A percentile compares a stretch with the other conserved stretches of the same genome.
Evolutionary conservation across 208 protist genomes (phyloP).

Genomic region (Trypanosoma mega): DNA sequence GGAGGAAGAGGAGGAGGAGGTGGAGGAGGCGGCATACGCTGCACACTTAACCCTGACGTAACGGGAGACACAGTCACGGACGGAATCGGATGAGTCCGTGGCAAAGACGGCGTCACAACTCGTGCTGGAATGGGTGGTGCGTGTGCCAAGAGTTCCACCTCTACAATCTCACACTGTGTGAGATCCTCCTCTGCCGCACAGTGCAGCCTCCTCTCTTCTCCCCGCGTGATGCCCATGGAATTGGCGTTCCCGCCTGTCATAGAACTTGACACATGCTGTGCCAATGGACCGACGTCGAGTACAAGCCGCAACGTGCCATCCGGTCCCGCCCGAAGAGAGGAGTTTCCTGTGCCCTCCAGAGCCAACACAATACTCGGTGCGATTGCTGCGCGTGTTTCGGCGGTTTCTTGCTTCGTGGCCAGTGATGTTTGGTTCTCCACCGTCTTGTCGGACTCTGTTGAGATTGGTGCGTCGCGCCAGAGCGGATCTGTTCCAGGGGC

Average conservation of each 20-base stretch:
- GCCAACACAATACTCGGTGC: constrained; percentile 15
- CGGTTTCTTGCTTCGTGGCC: no score
- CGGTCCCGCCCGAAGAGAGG: background rate
- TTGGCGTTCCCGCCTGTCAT: background rate
- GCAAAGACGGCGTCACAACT: background rate
- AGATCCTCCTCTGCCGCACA: constrained; percentile 23
- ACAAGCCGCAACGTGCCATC: constrained; percentile 29
- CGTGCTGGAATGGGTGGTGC: background rate
- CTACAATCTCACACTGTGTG: constrained; percentile 18
- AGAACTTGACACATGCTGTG: constrained; percentile 11
- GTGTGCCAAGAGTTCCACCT: background rate
- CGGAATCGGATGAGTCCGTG: background rate
- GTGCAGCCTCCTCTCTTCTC: constrained; percentile 8
- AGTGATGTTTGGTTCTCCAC: no score
- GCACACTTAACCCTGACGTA: background rate
- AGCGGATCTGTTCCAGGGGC: constrained; percentile 20
- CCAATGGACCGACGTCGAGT: constrained; percentile 34
- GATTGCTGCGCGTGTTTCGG: no score
- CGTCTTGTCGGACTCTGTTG: no score
- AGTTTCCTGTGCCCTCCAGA: constrained; percentile 6
- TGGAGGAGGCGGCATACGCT: background rate
- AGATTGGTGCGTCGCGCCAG: constrained; percentile 3
- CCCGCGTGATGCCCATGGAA: background rate
- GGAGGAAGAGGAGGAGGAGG: no score
- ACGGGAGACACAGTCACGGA: background rate